These are phyloP conservation scores for Rubia balearica DNA, from an alignment of 305 asterid species.

Conservation along the genomic window DNA sequence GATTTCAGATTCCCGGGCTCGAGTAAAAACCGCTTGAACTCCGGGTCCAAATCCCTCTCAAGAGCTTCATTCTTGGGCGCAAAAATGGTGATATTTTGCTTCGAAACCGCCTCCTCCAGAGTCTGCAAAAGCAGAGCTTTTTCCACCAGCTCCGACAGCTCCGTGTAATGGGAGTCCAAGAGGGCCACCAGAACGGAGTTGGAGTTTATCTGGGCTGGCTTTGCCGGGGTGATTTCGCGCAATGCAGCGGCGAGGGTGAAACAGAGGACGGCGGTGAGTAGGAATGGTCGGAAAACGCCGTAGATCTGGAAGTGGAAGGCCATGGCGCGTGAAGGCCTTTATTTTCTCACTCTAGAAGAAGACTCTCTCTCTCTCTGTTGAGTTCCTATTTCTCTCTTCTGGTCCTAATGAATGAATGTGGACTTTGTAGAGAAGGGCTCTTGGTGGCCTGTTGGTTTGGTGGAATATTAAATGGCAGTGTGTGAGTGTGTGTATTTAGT, in stretches of 20 bases:
- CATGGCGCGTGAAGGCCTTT: slow-evolving; percentile 41
- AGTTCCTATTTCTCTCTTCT: background rate
- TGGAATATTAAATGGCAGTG: slow-evolving; percentile 36
- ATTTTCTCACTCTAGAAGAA: slow-evolving; percentile 22
- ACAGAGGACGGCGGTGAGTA: slow-evolving; percentile 10
- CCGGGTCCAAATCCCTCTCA: slow-evolving; percentile 74
- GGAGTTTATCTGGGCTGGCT: slow-evolving; percentile 48
- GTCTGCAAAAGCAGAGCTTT: slow-evolving; percentile 72
- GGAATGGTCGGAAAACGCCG: slow-evolving; percentile 36
- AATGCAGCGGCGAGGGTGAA: slow-evolving; percentile 46
- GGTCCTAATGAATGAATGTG: slow-evolving; percentile 20
- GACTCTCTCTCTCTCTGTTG: slow-evolving; percentile 11
- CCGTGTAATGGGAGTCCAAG: slow-evolving; percentile 69
- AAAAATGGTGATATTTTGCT: slow-evolving; percentile 72
- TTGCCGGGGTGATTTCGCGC: slow-evolving; percentile 30
- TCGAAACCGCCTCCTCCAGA: slow-evolving; percentile 69
- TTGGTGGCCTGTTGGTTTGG: slow-evolving; percentile 31
- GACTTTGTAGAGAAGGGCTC: slow-evolving; percentile 25
- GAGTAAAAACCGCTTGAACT: slow-evolving; percentile 63
- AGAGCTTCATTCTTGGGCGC: slow-evolving; percentile 79
- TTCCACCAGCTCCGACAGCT: slow-evolving; percentile 74
- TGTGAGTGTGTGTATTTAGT: background rate
- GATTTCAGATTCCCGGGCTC: slow-evolving; percentile 76
- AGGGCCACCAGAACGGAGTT: slow-evolving; percentile 80
- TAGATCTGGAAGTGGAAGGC: slow-evolving; percentile 54